phyloP scores from a whole-genome alignment of 768 basidiomycete genomes.

The Suillus discolor region DNA sequence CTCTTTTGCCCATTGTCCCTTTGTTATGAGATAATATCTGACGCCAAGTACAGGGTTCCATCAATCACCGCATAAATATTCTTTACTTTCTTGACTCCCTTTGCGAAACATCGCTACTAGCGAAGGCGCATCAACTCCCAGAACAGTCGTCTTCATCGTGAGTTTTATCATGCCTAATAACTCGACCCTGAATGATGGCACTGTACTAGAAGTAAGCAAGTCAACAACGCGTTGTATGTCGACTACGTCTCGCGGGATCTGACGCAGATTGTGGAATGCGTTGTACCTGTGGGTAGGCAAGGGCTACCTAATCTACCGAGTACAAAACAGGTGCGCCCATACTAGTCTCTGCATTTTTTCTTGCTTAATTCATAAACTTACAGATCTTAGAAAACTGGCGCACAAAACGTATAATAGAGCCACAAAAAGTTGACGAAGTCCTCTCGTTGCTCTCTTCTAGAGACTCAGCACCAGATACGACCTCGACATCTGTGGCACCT shows the following conservation, averaged over 20 bases:
- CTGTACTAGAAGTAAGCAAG: slow-evolving; percentile 25
- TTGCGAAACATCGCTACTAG: slow-evolving; percentile 75
- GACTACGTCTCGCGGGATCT: slow-evolving; percentile 81
- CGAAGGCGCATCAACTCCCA: slow-evolving; percentile 54
- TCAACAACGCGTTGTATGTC: slow-evolving; percentile 62
- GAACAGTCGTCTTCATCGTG: slow-evolving; percentile 25
- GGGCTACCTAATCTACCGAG: slow-evolving; percentile 87
- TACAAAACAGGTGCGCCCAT: slow-evolving; percentile 73
- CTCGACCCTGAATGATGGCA: slow-evolving; percentile 34
- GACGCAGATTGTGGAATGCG: slow-evolving; percentile 71
- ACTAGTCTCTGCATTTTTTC: background rate
- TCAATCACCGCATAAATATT: slow-evolving; percentile 93
- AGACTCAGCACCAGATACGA: slow-evolving; percentile 25
- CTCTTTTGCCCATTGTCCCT: background rate
- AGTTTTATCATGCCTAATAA: slow-evolving; percentile 17
- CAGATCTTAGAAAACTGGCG: slow-evolving; percentile 94
- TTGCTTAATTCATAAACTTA: background rate
- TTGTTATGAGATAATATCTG: background rate
- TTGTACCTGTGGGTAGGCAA: slow-evolving; percentile 88
- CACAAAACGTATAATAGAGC: slow-evolving; percentile 80
- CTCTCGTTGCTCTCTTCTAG: slow-evolving; percentile 58
- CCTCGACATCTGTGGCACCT: slow-evolving; percentile 20
- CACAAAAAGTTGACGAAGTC: slow-evolving; percentile 74
- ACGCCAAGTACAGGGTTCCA: slow-evolving; percentile 57
- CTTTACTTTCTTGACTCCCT: slow-evolving; percentile 89